Conservation (phyloP, 2,329 filamentous ascomycete species). For the Calonectria hongkongensis region DNA sequence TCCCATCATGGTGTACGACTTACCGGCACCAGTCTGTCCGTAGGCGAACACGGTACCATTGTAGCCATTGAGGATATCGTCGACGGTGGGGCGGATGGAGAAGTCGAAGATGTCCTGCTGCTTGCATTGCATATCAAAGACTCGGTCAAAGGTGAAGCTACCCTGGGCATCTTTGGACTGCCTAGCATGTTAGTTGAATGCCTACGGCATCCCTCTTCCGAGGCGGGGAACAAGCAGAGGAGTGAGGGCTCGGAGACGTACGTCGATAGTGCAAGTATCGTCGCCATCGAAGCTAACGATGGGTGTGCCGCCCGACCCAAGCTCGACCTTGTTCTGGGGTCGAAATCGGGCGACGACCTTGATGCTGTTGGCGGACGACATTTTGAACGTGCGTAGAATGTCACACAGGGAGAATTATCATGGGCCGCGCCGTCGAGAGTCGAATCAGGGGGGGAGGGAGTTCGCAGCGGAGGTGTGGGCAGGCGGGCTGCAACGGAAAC, state of each 20-base stretch:
- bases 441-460: conserved; percentile 42
- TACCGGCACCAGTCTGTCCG: conserved; percentile 97
- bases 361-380: conserved; percentile 79
- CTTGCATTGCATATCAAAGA: conserved; percentile 94
- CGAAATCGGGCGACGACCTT: conserved; percentile 98
- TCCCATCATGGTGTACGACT: conserved; percentile 94
- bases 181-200: conserved; percentile 52
- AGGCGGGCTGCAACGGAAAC: conserved; percentile 40
- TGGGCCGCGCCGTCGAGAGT: conserved; percentile 47
- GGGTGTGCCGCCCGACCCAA: conserved; percentile 91
- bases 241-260: conserved; percentile 67
- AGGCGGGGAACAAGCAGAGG: conserved; percentile 13
- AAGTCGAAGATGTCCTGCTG: conserved; percentile 98
- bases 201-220: conserved; percentile 28
- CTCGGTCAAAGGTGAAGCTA: conserved; percentile 96
- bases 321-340: conserved; percentile 96
- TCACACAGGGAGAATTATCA: conserved; percentile 54
- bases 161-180: conserved; percentile 89
- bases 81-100: conserved; percentile 95
- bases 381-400: conserved; percentile 56
- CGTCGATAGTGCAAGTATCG: conserved; percentile 90
- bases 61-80: conserved; percentile 99
- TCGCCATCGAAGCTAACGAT: conserved; percentile 92
- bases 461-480: conserved; percentile 50
- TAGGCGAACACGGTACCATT: conserved; percentile 99